Conservation (phyloP, 495 filamentous ascomycete species). For the Hypoxylon trugodes region DNA sequence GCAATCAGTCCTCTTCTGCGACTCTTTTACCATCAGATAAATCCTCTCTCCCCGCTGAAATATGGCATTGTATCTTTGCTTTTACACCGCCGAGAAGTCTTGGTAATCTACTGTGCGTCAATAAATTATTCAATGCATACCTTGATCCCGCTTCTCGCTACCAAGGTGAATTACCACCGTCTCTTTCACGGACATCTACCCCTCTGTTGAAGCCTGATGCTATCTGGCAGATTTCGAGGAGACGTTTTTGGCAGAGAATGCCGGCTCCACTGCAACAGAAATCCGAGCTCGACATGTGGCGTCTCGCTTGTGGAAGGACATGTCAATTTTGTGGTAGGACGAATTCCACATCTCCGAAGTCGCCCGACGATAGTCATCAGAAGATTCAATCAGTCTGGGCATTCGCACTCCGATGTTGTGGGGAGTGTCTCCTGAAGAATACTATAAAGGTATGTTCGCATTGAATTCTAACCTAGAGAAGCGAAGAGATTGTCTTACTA, state of each 20-base stretch:
- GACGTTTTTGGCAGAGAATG: conserved; percentile 62
- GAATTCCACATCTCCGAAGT: conserved; percentile 46
- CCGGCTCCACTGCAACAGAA: conserved; percentile 63
- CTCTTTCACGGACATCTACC: conserved; percentile 31
- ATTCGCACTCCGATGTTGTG: conserved; percentile 70
- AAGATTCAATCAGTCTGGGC: conserved; percentile 68
- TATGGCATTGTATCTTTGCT: conserved; percentile 66
- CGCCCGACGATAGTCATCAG: conserved; percentile 58
- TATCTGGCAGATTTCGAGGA: conserved; percentile 69
- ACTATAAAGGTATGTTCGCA: conserved; percentile 65
- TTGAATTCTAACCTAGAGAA: not conserved
- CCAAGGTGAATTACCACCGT: conserved; percentile 35
- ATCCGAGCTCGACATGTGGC: conserved; percentile 71
- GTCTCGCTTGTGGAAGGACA: conserved; percentile 57
- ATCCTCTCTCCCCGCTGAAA: conserved; percentile 57
- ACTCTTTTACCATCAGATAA: conserved; percentile 36
- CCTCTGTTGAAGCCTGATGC: conserved; percentile 55
- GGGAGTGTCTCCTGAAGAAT: conserved; percentile 62
- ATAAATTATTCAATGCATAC: conserved; percentile 61
- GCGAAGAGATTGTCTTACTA: conserved; percentile 18
- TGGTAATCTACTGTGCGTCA: conserved; percentile 59
- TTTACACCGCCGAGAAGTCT: conserved; percentile 60
- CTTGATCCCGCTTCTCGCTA: conserved; percentile 55
- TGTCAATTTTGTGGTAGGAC: conserved; percentile 64
- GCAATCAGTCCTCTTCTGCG: not conserved